Base-by-base conservation (phyloP, 495 filamentous ascomycete species). In the Pyrenula aspistea region DNA sequence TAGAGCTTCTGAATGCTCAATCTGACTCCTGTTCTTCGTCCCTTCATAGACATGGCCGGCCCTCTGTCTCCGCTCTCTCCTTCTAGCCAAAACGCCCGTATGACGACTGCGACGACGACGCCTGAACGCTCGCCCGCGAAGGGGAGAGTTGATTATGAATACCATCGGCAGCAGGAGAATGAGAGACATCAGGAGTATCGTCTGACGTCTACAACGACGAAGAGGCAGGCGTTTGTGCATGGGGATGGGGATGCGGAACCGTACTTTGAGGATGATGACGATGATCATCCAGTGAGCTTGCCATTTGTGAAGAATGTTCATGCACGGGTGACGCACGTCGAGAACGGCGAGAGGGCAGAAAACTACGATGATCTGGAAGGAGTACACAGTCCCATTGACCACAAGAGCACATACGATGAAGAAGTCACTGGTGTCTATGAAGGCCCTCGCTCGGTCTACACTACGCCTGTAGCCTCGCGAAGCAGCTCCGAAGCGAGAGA, bases 21-120 rank as follows among this genome's bases (percentile, higher is more conserved):
- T n/a, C n/a, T n/a, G n/a, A n/a, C n/a, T n/a, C n/a, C n/a, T n/a
- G n/a, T n/a, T n/a, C n/a, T n/a, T n/a, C n/a, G n/a, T n/a, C n/a
- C 24, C 22, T 23, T 57, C 50, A 12, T 55, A 60, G 31, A 19
- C 48, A 79, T 78, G 76, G 66, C 72, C 21, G 67, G 71, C 56
- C 70, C 74, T 53, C 65, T 77, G 15, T 75, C 73, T 12, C 73
- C 75, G 1, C 64, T 78, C 47, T 71, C 75, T 10, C 62, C 73
- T 12, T 71, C 68, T 21, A 67, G 63, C 55, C 67, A 74, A 56
- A 80, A 80, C 56, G 66, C 64, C 8, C 4, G 15, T 15, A 15
- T 15, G 31, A 42, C 4, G 31, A 42, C 31, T 4, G 15, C 4
- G 4, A 15, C 31, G 31, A 15, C 15, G 31, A 42, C 31, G 31